Conservation (phyloP, 2,329 filamentous ascomycete species). For the Microdochium paspali region DNA sequence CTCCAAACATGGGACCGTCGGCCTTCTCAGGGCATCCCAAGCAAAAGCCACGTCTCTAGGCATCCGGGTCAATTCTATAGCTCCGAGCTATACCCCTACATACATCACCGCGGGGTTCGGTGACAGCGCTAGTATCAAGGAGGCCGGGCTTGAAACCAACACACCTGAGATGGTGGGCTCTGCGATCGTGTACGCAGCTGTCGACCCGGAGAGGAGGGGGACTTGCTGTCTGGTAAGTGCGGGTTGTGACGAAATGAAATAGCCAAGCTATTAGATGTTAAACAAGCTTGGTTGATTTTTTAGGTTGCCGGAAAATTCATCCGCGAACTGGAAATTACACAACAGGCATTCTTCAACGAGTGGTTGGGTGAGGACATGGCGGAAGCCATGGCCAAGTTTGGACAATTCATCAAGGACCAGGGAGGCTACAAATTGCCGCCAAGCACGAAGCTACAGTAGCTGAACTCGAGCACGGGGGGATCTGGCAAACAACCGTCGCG, state of each 20-base stretch:
- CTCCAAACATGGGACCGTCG: slow-evolving; percentile 30
- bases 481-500: no score
- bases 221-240: slow-evolving; percentile 13
- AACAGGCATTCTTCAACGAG: neutral
- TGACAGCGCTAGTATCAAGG: slow-evolving; percentile 22
- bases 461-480: neutral
- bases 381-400: neutral
- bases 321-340: neutral
- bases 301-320: neutral
- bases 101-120: slow-evolving; percentile 28
- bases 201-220: slow-evolving; percentile 18
- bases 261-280: no score
- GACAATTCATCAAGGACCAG: neutral
- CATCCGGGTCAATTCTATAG: slow-evolving; percentile 29
- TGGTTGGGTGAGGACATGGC: neutral
- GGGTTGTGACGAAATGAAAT: neutral
- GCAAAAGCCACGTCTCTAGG: slow-evolving; percentile 16
- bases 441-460: neutral
- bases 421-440: neutral
- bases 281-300: neutral
- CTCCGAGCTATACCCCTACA: slow-evolving; percentile 33
- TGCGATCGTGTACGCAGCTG: slow-evolving; percentile 22
- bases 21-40: slow-evolving; percentile 27
- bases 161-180: slow-evolving; percentile 27
- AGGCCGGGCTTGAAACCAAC: slow-evolving; percentile 25